These are phyloP conservation scores for Curvularia eragrostidis DNA, from an alignment of 2,329 filamentous ascomycete genomes.

Conservation along the genomic window DNA sequence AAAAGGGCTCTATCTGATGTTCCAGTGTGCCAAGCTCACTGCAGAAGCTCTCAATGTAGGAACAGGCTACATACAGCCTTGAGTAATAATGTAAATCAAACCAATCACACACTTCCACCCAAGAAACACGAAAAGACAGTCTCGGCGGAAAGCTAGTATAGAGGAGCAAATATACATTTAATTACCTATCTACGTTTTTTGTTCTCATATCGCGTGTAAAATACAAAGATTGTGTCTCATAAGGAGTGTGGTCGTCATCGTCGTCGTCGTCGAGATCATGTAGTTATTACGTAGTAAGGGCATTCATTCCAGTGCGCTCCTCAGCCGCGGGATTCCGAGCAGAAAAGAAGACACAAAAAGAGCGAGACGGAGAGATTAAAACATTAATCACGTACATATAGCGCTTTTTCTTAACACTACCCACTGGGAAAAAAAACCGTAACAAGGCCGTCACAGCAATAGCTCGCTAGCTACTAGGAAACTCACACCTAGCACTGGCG, in stretches of 20 bases:
- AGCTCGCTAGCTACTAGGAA: too few species aligned
- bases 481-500: conserved; percentile 28
- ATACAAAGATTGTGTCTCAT: not conserved
- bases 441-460: too few species aligned
- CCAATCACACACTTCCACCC: not conserved
- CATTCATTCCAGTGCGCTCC: too few species aligned
- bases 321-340: too few species aligned
- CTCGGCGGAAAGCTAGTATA: not conserved
- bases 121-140: not conserved
- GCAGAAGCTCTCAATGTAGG: not conserved
- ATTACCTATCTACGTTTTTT: not conserved
- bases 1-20: too few species aligned
- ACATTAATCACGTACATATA: too few species aligned
- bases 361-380: too few species aligned
- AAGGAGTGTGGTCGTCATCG: not conserved
- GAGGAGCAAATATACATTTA: not conserved
- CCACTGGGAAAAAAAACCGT: too few species aligned
- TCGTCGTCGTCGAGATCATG: not conserved
- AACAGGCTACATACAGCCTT: not conserved
- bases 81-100: not conserved
- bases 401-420: too few species aligned
- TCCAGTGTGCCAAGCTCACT: not conserved
- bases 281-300: not conserved
- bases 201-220: not conserved
- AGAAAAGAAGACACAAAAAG: too few species aligned